phyloP scores from a whole-genome alignment of 345 rosid species.

The Rhodomyrtus tomentosa region DNA sequence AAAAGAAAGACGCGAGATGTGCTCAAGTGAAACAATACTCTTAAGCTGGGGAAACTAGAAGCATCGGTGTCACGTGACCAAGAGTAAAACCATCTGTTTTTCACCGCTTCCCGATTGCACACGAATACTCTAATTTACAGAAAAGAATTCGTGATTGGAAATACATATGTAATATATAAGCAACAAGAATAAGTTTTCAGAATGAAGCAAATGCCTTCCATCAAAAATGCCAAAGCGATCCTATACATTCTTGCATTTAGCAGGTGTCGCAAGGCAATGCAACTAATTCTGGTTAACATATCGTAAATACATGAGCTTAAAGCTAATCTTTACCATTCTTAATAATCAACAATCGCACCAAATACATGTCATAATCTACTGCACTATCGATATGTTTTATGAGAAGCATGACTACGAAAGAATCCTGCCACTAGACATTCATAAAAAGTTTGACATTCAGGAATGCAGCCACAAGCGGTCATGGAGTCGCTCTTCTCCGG shows the following conservation, averaged over 20 bases:
- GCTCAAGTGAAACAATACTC: neutral
- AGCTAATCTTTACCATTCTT: neutral
- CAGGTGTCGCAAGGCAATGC: neutral
- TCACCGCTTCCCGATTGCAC: neutral
- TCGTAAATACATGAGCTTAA: neutral
- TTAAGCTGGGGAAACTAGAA: neutral
- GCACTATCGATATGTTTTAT: neutral
- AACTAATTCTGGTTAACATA: neutral
- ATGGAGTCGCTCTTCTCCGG: constrained; percentile 77
- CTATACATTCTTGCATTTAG: neutral
- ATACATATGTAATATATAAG: neutral
- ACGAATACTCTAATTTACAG: neutral
- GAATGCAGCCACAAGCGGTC: constrained; percentile 94
- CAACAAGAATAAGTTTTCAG: neutral
- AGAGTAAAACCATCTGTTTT: neutral
- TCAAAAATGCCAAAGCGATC: neutral
- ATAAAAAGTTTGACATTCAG: constrained; percentile 13
- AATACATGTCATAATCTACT: neutral
- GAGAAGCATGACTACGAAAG: neutral
- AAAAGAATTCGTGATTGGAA: neutral
- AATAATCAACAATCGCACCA: neutral
- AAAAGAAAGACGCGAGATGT: neutral
- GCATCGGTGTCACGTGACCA: neutral
- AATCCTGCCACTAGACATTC: neutral
- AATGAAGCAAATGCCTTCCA: neutral